Percentiles rank a stretch among this genome's conserved stretches.
These are phyloP conservation scores for Beauveria caledonica DNA, from an alignment of 2,329 filamentous ascomycete species.

Conservation along the genomic window DNA sequence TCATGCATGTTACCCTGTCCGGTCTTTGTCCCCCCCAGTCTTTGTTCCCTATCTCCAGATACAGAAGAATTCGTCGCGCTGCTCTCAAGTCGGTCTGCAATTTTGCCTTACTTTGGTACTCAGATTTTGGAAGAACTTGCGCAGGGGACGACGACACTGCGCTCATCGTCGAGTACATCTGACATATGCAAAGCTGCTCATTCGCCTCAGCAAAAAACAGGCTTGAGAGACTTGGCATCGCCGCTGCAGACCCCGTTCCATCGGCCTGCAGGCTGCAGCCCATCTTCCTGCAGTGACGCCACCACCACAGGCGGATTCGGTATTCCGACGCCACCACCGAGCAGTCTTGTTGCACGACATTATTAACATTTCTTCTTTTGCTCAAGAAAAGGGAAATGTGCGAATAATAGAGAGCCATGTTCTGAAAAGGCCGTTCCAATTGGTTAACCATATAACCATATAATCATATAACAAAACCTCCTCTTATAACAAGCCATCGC, in stretches of 20 bases:
- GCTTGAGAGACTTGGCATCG: background rate
- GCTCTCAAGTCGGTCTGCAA: background rate
- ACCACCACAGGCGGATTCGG: background rate
- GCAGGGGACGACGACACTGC: background rate
- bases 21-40: too few species aligned
- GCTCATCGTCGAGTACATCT: background rate
- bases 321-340: background rate
- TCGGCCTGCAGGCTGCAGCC: background rate
- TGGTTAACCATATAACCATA: too few species aligned
- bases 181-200: background rate
- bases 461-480: too few species aligned
- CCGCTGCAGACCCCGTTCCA: background rate
- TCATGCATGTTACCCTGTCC: background rate
- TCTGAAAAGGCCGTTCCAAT: too few species aligned
- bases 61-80: background rate
- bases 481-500: background rate
- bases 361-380: too few species aligned
- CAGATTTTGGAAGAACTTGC: background rate
- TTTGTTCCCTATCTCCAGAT: too few species aligned
- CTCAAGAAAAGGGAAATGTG: background rate
- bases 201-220: background rate
- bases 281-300: background rate
- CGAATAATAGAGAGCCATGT: too few species aligned
- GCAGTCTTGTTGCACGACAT: background rate
- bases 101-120: background rate